phyloP scores from a whole-genome alignment of 306 rosid species.

The Abrus precatorius region DNA sequence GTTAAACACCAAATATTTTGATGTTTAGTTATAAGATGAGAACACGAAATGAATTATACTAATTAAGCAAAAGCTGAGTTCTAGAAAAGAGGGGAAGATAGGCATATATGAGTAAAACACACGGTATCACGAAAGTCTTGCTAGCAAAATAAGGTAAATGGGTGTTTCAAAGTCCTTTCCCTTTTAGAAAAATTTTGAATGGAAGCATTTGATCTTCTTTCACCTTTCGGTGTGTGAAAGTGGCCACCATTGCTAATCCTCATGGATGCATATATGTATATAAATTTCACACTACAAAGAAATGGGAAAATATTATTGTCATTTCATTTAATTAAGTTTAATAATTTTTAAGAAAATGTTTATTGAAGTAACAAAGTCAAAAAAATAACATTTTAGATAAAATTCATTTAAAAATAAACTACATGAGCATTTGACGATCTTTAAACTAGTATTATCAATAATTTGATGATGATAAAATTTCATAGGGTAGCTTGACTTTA shows the following conservation, averaged over 20 bases:
- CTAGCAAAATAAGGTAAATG: conserved; percentile 59
- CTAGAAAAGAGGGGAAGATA: conserved; percentile 30
- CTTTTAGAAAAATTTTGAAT: conserved; percentile 53
- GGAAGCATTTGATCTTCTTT: conserved; percentile 73
- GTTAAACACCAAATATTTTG: background rate
- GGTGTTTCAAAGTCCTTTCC: conserved; percentile 48
- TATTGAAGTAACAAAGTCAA: background rate
- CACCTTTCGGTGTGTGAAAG: conserved; percentile 77
- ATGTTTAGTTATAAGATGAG: background rate
- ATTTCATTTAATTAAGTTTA: too few relatives aligned
- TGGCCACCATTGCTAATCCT: conserved; percentile 47
- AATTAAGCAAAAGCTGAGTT: conserved; percentile 16
- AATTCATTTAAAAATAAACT: too few relatives aligned
- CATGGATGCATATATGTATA: conserved; percentile 55
- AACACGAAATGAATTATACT: conserved; percentile 16
- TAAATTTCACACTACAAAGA: conserved; percentile 53
- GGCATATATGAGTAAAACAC: conserved; percentile 51
- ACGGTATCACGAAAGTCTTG: conserved; percentile 85
- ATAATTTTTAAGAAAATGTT: too few relatives aligned
- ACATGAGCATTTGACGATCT: too few relatives aligned
- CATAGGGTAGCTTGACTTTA: conserved; percentile 55
- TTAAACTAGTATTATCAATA: conserved; percentile 14
- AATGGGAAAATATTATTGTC: background rate
- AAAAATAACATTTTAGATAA: conserved; percentile 23
- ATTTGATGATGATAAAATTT: conserved; percentile 46